Percentiles rank a stretch among this genome's conserved stretches.
Conservation (phyloP, 1,284 basidiomycete species). For the Coriolopsis trogii region DNA sequence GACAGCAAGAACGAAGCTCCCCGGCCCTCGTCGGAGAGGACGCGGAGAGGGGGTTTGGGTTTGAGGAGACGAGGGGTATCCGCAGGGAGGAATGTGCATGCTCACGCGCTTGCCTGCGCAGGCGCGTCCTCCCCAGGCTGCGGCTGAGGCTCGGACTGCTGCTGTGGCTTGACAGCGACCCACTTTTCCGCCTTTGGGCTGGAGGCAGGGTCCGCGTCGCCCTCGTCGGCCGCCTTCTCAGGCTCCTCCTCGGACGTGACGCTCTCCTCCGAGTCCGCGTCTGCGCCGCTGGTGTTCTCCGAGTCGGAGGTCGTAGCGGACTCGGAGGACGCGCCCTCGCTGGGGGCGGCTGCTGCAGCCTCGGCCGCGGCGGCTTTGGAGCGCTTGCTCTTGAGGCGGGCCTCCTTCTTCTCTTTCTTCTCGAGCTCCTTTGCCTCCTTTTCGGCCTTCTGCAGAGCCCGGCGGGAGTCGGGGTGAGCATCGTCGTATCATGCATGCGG, state of each 20-base stretch:
- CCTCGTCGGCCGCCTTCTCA: conserved; percentile 41
- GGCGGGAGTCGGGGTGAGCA: conserved; percentile 8
- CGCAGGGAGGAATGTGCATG: too few species aligned
- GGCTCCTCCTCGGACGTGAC: conserved; percentile 72
- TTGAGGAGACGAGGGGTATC: too few species aligned
- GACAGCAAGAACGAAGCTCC: neutral
- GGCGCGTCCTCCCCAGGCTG: neutral
- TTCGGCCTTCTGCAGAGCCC: conserved; percentile 38
- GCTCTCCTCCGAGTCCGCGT: conserved; percentile 75
- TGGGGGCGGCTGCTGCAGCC: conserved; percentile 31
- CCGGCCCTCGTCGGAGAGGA: too few species aligned
- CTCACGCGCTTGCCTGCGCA: neutral
- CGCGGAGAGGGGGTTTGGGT: too few species aligned
- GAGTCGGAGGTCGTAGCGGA: conserved; percentile 54
- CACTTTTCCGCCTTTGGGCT: conserved; percentile 60
- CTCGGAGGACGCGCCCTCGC: conserved; percentile 18
- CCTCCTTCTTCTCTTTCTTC: conserved; percentile 46
- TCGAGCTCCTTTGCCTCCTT: conserved; percentile 35
- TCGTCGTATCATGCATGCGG: neutral
- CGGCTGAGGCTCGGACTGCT: neutral
- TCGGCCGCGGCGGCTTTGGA: conserved; percentile 39
- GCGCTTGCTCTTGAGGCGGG: conserved; percentile 58
- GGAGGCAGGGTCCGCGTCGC: conserved; percentile 36
- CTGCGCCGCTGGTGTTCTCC: conserved; percentile 59
- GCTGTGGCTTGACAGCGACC: conserved; percentile 61